phyloP scores from a whole-genome alignment of 2,329 filamentous ascomycete species.

The Pyrenochaeta sp. region DNA sequence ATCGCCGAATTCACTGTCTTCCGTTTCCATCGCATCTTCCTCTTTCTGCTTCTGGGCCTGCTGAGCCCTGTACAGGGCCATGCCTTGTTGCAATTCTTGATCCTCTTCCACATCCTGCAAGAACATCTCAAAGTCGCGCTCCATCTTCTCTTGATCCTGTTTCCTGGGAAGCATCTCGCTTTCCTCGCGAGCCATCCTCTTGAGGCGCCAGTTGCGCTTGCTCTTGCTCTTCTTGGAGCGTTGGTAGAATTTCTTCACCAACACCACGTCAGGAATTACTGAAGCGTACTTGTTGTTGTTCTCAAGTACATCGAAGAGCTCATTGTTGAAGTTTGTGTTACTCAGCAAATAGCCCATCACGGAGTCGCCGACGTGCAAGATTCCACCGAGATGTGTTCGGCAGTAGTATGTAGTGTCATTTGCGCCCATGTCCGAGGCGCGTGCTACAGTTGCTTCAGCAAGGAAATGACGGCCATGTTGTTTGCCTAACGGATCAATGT shows the following conservation, averaged over 20 bases:
- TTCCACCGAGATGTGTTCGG: conserved; percentile 84
- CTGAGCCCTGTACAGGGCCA: conserved; percentile 82
- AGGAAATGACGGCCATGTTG: conserved; percentile 83
- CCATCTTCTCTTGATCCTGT: conserved; percentile 84
- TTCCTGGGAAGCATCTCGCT: conserved; percentile 86
- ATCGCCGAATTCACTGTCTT: conserved; percentile 59
- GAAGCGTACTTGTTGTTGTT: conserved; percentile 75
- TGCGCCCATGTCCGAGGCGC: conserved; percentile 82
- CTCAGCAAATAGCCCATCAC: conserved; percentile 93
- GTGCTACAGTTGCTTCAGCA: conserved; percentile 86
- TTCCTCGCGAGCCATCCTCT: conserved; percentile 90
- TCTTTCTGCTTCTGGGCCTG: conserved; percentile 64
- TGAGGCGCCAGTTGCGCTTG: conserved; percentile 86
- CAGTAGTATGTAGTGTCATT: conserved; percentile 91
- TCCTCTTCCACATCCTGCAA: conserved; percentile 96
- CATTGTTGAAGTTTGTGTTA: conserved; percentile 92
- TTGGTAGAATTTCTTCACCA: conserved; percentile 97
- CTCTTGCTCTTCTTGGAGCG: conserved; percentile 75
- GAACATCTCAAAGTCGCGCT: conserved; percentile 97
- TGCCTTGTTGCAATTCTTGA: conserved; percentile 79
- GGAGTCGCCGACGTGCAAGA: conserved; percentile 88
- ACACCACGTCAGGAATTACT: conserved; percentile 86
- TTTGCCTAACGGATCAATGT: conserved; percentile 81
- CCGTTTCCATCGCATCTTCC: conserved; percentile 71
- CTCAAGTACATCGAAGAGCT: conserved; percentile 83